Base-by-base conservation (phyloP, 78 protist genomes). In the Cavenderia fasciculata region DNA sequence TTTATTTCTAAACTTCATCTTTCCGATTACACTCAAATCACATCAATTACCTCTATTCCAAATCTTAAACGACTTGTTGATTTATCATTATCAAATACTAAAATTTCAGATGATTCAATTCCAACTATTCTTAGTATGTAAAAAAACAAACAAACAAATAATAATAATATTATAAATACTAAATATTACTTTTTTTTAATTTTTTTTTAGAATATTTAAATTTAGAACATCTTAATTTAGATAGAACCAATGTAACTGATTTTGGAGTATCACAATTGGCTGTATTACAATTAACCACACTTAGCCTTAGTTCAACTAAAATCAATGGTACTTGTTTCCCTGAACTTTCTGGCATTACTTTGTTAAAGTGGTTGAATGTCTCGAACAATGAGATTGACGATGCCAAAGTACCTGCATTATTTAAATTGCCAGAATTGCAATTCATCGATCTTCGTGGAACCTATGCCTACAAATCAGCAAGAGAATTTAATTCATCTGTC, bases 371-470 rank as follows among this genome's bases (percentile, higher is more conserved):
- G 1, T 54, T 82, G 6, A 59, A 82, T 56, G 21, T 82, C 1
- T 82, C 90, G 11, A 31, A 25, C 4, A 82, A 82, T 49, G 25
- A 65, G n/a, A 82, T 82, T 63, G 31, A 14, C 0, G 78, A 68
- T 68, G 36, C 19, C 4, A 40, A 59, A 36, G 61, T 82, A 44
- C 38, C 54, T 18, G 25, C 25, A 31, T 34, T 82, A 4, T 19
- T n/a, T 19, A 14, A 54, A 14, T 25, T 82, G 0, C 52, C 73
- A 1, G 29, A 70, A 2, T 40, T 82, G 0, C 14, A 29, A 16
- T 70, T 8, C 19, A 36, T 82, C 1, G 90, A 82, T 68, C 54
- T 82, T 8, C 44, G 90, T 46, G 66, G 49, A 43, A 82, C 90
- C 0, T 31, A 82, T 40, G 73, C 90, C 10, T 82, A 68, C 47